Percentiles rank a stretch among this genome's conserved stretches.
Conservation (phyloP, 169 alveolate species). For the Plasmodium knowlesi region DNA sequence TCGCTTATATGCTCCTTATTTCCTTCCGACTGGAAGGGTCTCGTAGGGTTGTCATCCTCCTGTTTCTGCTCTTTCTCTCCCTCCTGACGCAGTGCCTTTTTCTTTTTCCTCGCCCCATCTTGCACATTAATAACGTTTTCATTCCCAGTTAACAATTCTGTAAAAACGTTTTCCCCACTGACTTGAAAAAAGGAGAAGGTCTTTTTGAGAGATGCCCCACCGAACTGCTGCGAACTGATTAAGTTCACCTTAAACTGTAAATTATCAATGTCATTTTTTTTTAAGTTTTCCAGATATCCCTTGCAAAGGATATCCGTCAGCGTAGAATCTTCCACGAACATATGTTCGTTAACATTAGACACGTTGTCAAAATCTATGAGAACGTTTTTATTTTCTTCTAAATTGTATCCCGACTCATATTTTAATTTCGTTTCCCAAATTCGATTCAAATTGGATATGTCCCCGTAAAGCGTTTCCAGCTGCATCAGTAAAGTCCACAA, state of each 20-base stretch:
- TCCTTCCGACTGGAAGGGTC: not conserved
- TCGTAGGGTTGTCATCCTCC: not conserved
- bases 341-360: conserved; percentile 10
- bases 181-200: conserved; percentile 27
- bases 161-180: conserved; percentile 1
- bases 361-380: conserved; percentile 28
- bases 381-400: conserved; percentile 70
- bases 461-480: conserved; percentile 62
- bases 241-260: conserved; percentile 50
- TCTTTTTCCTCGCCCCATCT: not conserved
- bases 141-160: not conserved
- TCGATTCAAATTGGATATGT: conserved; percentile 34
- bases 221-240: conserved; percentile 61
- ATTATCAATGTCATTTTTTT: conserved; percentile 60
- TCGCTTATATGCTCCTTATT: not conserved
- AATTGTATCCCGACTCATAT: conserved; percentile 69
- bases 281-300: conserved; percentile 63
- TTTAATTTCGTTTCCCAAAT: conserved; percentile 44
- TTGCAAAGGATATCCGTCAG: conserved; percentile 53
- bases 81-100: not conserved
- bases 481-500: conserved; percentile 58
- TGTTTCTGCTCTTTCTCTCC: not conserved
- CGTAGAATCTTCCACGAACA: conserved; percentile 21
- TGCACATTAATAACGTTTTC: not conserved
- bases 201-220: conserved; percentile 44